Conservation (phyloP, 441 rosid species). For the Bruguiera hainesii region DNA sequence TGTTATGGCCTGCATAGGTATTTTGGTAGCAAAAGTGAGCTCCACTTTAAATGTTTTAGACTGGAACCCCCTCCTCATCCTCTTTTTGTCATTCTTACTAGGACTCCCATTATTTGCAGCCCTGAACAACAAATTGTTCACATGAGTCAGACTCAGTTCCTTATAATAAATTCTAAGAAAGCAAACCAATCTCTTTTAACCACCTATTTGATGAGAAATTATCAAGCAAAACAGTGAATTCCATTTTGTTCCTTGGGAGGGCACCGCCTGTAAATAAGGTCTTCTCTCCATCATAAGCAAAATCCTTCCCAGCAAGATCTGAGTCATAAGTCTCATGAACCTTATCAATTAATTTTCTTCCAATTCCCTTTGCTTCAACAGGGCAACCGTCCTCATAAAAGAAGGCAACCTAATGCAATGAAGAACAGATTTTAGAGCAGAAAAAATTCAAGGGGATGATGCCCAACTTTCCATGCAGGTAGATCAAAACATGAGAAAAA, state of each 20-base stretch:
- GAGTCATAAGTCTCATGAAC: conserved; percentile 45
- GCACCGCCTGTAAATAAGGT: conserved; percentile 50
- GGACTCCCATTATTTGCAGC: conserved; percentile 41
- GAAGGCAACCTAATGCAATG: conserved; percentile 33
- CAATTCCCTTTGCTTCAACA: conserved; percentile 44
- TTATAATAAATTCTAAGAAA: too few relatives aligned
- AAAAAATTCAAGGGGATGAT: not conserved
- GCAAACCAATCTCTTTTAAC: not conserved
- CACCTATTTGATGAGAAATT: conserved; percentile 37
- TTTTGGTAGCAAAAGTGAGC: conserved; percentile 44
- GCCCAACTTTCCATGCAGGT: not conserved
- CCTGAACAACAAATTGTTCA: conserved; percentile 22
- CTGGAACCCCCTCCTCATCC: conserved; percentile 33
- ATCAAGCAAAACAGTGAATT: conserved; percentile 51
- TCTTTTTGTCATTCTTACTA: conserved; percentile 31
- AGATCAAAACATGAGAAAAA: not conserved
- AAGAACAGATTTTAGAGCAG: not conserved
- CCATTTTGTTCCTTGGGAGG: conserved; percentile 47
- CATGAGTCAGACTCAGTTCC: not conserved
- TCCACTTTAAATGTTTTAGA: conserved; percentile 46
- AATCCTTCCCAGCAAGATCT: conserved; percentile 45
- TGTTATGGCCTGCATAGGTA: conserved; percentile 49
- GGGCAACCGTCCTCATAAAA: conserved; percentile 54
- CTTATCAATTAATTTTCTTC: conserved; percentile 43
- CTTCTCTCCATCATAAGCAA: conserved; percentile 60